These are phyloP conservation scores for Gremmenia infestans DNA, from an alignment of 2,329 filamentous ascomycete species.

Conservation along the genomic window DNA sequence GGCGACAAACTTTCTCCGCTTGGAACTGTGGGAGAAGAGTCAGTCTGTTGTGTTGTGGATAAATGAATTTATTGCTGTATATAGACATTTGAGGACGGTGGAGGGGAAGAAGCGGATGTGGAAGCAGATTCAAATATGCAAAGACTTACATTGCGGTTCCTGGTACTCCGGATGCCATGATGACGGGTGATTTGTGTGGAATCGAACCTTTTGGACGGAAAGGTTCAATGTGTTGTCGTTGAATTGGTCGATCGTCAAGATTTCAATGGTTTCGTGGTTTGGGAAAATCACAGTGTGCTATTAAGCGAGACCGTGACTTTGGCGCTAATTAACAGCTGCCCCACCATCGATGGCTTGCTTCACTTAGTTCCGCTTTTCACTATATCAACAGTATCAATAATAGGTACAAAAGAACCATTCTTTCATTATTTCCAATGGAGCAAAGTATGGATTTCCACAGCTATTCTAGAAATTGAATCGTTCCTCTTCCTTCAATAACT, in stretches of 20 bases:
- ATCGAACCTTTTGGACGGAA: conserved; percentile 25
- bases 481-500: too few relatives aligned
- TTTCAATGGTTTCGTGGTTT: conserved; percentile 3
- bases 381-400: too few relatives aligned
- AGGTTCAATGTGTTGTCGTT: conserved; percentile 22
- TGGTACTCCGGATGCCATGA: conserved; percentile 35
- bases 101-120: not conserved
- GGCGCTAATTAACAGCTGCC: too few relatives aligned
- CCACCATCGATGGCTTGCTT: too few relatives aligned
- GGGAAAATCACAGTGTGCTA: conserved; percentile 1
- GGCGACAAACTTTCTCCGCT: conserved; percentile 90
- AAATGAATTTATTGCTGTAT: not conserved
- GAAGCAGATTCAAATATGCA: not conserved
- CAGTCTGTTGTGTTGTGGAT: not conserved
- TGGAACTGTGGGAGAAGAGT: conserved; percentile 56
- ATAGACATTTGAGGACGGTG: not conserved
- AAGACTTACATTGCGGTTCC: conserved; percentile 34
- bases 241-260: conserved; percentile 25
- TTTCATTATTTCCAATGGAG: too few relatives aligned
- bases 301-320: too few relatives aligned
- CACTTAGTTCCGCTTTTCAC: too few relatives aligned
- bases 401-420: too few relatives aligned
- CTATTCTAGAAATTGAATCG: too few relatives aligned
- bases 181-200: conserved; percentile 24
- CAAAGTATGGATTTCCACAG: too few relatives aligned